Evolutionary conservation across 1,284 basidiomycete genomes (phyloP).

Genomic region (Xanthoconium separans): DNA sequence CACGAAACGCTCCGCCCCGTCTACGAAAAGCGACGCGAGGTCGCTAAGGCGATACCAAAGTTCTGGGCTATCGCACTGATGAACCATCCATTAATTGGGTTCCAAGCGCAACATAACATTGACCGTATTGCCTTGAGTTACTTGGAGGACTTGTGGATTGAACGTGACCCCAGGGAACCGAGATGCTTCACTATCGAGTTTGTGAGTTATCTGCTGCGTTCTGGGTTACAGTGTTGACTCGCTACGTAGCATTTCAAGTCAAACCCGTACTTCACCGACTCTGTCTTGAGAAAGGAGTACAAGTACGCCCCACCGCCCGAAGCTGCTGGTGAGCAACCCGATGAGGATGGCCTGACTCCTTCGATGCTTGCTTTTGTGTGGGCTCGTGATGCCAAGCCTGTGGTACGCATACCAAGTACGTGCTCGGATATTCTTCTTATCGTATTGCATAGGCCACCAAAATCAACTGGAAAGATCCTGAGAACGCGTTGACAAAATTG

Average conservation of each 20-base stretch:
- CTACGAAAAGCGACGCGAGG: slow-evolving; percentile 65
- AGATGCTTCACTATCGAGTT: slow-evolving; percentile 79
- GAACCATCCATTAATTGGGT: slow-evolving; percentile 60
- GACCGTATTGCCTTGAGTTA: slow-evolving; percentile 75
- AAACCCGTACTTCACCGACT: slow-evolving; percentile 77
- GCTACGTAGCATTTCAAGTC: slow-evolving; percentile 68
- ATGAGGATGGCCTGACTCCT: slow-evolving; percentile 69
- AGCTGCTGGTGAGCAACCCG: slow-evolving; percentile 54
- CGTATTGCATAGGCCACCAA: slow-evolving; percentile 46
- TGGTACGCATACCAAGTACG: slow-evolving; percentile 43
- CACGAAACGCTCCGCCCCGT: slow-evolving; percentile 55
- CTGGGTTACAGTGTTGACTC: slow-evolving; percentile 6
- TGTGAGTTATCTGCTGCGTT: slow-evolving; percentile 48
- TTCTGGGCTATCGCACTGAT: slow-evolving; percentile 81
- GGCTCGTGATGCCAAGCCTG: slow-evolving; percentile 66
- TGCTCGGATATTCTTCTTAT: not conserved
- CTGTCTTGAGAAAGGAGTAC: slow-evolving; percentile 76
- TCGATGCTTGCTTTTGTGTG: slow-evolving; percentile 77
- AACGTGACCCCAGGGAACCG: slow-evolving; percentile 61
- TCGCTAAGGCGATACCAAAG: slow-evolving; percentile 63
- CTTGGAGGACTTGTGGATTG: slow-evolving; percentile 78
- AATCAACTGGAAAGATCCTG: slow-evolving; percentile 82
- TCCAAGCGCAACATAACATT: slow-evolving; percentile 63
- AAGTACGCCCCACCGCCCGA: slow-evolving; percentile 60
- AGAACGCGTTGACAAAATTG: slow-evolving; percentile 73